Conservation (phyloP, 1,284 basidiomycete genomes). For the Ceratobasidium sp. region DNA sequence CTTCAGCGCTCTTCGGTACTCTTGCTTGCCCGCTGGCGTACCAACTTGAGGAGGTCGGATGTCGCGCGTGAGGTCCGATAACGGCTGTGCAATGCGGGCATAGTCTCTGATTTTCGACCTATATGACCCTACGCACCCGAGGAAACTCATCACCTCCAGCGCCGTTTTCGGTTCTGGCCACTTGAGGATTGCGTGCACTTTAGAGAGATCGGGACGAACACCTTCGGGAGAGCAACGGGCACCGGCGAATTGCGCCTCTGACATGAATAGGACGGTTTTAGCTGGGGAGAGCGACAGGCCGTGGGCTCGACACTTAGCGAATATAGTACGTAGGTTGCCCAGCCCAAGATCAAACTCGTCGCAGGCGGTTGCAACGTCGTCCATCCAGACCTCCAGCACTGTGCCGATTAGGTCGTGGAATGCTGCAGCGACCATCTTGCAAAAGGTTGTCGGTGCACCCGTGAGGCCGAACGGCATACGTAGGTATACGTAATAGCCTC, state of each 20-base stretch:
- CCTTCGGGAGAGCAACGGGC: constrained; percentile 22
- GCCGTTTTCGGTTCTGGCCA: constrained; percentile 46
- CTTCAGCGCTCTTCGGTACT: constrained; percentile 45
- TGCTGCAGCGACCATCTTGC: constrained; percentile 35
- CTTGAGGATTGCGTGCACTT: constrained; percentile 44
- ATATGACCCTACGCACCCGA: constrained; percentile 35
- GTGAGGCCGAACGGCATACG: constrained; percentile 48
- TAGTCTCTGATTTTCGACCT: constrained; percentile 48
- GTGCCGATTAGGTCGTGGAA: constrained; percentile 45
- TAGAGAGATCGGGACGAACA: constrained; percentile 38
- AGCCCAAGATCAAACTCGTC: constrained; percentile 42
- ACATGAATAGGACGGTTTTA: constrained; percentile 46
- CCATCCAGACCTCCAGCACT: constrained; percentile 47
- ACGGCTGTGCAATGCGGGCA: constrained; percentile 50
- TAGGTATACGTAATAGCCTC: constrained; percentile 47
- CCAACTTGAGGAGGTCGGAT: constrained; percentile 22
- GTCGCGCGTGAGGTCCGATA: constrained; percentile 54
- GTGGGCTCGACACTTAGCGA: constrained; percentile 5
- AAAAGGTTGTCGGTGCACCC: constrained; percentile 46
- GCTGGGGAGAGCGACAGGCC: constrained; percentile 34
- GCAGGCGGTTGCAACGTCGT: constrained; percentile 41
- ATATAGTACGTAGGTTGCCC: constrained; percentile 11
- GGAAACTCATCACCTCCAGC: constrained; percentile 39
- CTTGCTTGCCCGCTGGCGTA: not conserved
- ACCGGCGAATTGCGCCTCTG: constrained; percentile 44